phyloP scores from a whole-genome alignment of 169 alveolate genomes.

The Plasmodium vivax region DNA sequence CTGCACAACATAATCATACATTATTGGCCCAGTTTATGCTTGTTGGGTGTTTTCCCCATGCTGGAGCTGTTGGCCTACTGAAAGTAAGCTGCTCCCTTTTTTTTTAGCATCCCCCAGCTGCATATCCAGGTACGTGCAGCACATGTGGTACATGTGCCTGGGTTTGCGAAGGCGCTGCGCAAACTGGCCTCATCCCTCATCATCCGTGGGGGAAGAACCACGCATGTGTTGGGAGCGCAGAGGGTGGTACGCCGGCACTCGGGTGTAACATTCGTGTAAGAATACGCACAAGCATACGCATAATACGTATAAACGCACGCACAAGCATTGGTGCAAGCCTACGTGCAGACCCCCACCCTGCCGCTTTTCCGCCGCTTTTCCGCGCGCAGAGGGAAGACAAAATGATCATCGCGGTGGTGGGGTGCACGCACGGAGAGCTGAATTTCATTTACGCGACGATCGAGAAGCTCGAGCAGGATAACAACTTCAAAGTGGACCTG shows the following conservation, averaged over 20 bases:
- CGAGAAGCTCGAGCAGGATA: conserved; percentile 83
- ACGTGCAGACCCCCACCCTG: too few relatives aligned
- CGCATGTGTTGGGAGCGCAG: neutral
- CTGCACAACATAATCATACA: neutral
- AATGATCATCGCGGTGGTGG: conserved; percentile 93
- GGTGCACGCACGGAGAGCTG: conserved; percentile 97
- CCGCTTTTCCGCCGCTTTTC: neutral
- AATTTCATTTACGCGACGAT: conserved; percentile 88
- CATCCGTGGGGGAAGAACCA: neutral
- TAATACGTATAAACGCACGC: neutral
- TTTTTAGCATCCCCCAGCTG: too few relatives aligned
- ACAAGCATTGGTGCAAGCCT: neutral
- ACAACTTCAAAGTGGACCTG: conserved; percentile 90
- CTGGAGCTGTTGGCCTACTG: neutral
- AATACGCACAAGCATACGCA: neutral
- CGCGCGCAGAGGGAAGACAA: neutral
- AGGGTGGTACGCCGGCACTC: neutral
- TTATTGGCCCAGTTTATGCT: neutral
- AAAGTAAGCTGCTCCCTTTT: neutral
- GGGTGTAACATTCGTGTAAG: too few relatives aligned
- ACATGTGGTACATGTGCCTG: neutral
- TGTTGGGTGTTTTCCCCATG: neutral
- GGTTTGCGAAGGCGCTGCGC: neutral
- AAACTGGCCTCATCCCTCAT: neutral
- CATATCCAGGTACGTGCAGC: neutral